Base-by-base conservation (phyloP, 805 yeast genomes). In the Ogataea paradorogensis region DNA sequence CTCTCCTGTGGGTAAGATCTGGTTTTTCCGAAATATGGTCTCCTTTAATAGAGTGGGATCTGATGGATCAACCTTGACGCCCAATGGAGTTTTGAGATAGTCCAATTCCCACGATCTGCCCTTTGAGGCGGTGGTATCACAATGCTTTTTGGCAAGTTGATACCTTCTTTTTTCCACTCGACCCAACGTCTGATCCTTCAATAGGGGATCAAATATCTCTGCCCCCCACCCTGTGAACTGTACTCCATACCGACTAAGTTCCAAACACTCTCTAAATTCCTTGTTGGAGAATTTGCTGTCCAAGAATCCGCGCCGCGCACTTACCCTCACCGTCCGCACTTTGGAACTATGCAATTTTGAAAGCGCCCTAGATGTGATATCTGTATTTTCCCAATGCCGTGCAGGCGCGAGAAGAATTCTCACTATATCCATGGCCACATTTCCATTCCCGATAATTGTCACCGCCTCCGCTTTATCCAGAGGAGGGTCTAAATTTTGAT, bases 401-500 rank as follows among this genome's bases (percentile, higher is more conserved):
- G 69, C 61, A 0, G 82, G 76, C 4, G 82, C 80, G 40, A 90
- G 61, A 24, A 93, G 65, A 1, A 93, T 70, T 38, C 99, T 68
- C 1, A 96, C 88, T 4, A 93, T 78, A 59, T 93, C 99, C 45
- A 93, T 65, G 0, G 98, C 96, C 13, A 93, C 99, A 58, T 93
- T 93, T 32, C 99, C 99, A 61, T 90, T 91, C 6, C 99, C 99
- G n/a, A 93, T 74, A 23, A 93, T 82, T 0, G 84, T 77, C 1
- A 88, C 95, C 27, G 72, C 69, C 45, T 75, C 73, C 3, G 81
- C 80, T 22, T 72, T 63, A 2, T 71, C 70, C 51, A 91, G 68
- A n/a, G 80, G 79, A 5, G 87, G 84, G 15, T 69, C 62, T 11
- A 70, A 58, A 15, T 63, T 53, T 30, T 66, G 65, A 32, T 67